Evolutionary conservation across 805 yeast species (phyloP).

Genomic region (Debaryomyces castellii): DNA sequence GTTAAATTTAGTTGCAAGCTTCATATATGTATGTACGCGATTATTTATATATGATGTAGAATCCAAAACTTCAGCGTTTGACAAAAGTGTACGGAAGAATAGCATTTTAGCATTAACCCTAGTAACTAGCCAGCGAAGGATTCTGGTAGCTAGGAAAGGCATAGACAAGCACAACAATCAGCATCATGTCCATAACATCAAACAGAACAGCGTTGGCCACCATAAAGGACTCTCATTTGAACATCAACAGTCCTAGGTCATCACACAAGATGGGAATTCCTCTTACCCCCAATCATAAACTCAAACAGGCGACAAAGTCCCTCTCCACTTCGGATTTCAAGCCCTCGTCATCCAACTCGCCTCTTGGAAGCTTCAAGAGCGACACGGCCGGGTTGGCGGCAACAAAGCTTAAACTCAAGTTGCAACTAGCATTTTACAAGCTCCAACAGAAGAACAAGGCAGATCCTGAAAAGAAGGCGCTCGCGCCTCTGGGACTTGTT

Average conservation of each 20-base stretch:
- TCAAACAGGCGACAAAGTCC: neutral
- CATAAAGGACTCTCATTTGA: constrained; percentile 28
- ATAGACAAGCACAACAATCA: neutral
- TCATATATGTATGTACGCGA: neutral
- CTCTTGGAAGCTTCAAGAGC: constrained; percentile 11
- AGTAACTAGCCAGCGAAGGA: neutral
- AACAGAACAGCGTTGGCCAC: constrained; percentile 40
- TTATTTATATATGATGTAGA: constrained; percentile 1
- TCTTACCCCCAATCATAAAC: constrained; percentile 2
- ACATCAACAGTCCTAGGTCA: constrained; percentile 17
- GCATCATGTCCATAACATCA: constrained; percentile 8
- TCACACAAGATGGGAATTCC: constrained; percentile 3
- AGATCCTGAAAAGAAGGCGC: constrained; percentile 3
- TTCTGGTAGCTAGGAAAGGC: neutral
- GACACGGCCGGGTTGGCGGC: constrained; percentile 42
- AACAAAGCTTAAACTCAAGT: constrained; percentile 41
- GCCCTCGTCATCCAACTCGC: constrained; percentile 1
- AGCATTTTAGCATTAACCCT: neutral
- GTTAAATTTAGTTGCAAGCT: constrained; percentile 1
- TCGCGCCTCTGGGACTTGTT: constrained; percentile 3
- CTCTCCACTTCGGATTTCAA: constrained; percentile 3
- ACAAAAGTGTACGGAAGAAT: neutral
- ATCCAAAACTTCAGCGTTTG: neutral
- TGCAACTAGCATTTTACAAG: constrained; percentile 42
- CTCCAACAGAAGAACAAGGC: constrained; percentile 21